Percentiles rank a stretch among this genome's conserved stretches.
Evolutionary conservation across 345 rosid genomes (phyloP).

Genomic region (Populus pruinosa): DNA sequence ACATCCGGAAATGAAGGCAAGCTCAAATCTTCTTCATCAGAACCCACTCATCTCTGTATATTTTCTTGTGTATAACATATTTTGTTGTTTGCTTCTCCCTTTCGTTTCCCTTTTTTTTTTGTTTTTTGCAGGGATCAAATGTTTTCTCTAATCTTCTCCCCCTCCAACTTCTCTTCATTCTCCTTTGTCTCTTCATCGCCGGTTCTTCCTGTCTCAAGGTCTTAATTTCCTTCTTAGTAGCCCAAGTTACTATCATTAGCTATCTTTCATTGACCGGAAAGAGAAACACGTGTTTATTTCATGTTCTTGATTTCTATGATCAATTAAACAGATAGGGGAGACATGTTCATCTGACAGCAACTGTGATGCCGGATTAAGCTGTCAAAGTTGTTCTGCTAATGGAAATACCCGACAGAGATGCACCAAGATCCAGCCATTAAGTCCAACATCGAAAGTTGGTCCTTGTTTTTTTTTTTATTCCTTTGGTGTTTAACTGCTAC

Average conservation of each 20-base stretch:
- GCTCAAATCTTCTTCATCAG: not conserved
- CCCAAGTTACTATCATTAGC: not conserved
- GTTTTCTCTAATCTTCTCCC: not conserved
- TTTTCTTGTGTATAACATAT: no score
- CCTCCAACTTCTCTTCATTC: constrained; percentile 9
- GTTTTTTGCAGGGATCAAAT: constrained; percentile 17
- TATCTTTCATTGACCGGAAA: not conserved
- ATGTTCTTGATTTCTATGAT: not conserved
- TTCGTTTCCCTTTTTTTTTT: not conserved
- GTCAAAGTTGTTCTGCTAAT: constrained; percentile 62
- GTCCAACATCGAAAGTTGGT: constrained; percentile 69
- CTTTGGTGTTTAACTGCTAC: not conserved
- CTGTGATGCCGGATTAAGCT: constrained; percentile 77
- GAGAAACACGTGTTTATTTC: not conserved
- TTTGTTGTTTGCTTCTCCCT: no score
- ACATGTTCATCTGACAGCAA: constrained; percentile 55
- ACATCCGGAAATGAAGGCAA: constrained; percentile 20
- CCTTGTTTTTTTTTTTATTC: not conserved
- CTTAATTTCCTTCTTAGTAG: not conserved
- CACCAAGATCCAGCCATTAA: constrained; percentile 60
- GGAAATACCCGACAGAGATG: constrained; percentile 83
- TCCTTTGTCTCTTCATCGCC: constrained; percentile 9
- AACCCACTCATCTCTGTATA: not conserved
- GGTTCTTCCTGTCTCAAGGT: constrained; percentile 31
- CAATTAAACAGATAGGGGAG: constrained; percentile 62